A percentile compares a stretch with the other conserved stretches of the same genome.
Evolutionary conservation across 1,284 basidiomycete species (phyloP).

Genomic region (Ganoderma lingzhi): DNA sequence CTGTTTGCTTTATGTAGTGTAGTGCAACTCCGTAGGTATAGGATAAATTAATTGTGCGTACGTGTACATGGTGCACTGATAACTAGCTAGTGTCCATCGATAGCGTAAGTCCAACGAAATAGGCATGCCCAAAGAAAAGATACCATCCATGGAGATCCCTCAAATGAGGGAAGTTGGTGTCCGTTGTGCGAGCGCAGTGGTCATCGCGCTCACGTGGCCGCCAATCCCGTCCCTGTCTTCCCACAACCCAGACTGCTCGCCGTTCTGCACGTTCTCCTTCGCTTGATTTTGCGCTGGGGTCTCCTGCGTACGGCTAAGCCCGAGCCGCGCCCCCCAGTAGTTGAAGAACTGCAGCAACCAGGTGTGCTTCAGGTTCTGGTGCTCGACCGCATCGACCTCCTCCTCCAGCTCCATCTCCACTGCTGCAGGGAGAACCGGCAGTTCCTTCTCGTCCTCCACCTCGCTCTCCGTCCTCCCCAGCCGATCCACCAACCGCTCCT

Average conservation of each 20-base stretch:
- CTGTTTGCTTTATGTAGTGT: constrained; percentile 11
- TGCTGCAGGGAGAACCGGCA: constrained; percentile 45
- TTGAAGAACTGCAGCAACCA: constrained; percentile 80
- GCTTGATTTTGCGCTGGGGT: constrained; percentile 14
- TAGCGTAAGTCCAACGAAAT: constrained; percentile 22
- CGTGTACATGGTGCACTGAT: constrained; percentile 38
- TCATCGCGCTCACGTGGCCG: constrained; percentile 18
- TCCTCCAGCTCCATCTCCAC: constrained; percentile 51
- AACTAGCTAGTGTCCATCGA: constrained; percentile 28
- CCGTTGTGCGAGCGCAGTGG: constrained; percentile 27
- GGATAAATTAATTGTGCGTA: constrained; percentile 38
- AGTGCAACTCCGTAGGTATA: constrained; percentile 12
- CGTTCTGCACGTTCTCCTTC: constrained; percentile 11
- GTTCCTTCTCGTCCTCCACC: constrained; percentile 69
- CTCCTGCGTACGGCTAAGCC: constrained; percentile 36
- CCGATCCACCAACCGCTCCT: constrained; percentile 66
- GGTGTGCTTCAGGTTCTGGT: constrained; percentile 70
- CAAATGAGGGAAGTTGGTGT: constrained; percentile 17
- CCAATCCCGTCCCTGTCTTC: neutral
- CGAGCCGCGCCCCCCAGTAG: constrained; percentile 65
- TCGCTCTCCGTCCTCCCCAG: constrained; percentile 78
- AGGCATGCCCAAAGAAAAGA: constrained; percentile 10
- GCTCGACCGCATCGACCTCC: constrained; percentile 60
- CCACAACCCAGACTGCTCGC: neutral
- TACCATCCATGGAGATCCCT: neutral